These are phyloP conservation scores for Mortierella alpina DNA, from an alignment of 192 early-diverging fungal genomes.

Conservation along the genomic window DNA sequence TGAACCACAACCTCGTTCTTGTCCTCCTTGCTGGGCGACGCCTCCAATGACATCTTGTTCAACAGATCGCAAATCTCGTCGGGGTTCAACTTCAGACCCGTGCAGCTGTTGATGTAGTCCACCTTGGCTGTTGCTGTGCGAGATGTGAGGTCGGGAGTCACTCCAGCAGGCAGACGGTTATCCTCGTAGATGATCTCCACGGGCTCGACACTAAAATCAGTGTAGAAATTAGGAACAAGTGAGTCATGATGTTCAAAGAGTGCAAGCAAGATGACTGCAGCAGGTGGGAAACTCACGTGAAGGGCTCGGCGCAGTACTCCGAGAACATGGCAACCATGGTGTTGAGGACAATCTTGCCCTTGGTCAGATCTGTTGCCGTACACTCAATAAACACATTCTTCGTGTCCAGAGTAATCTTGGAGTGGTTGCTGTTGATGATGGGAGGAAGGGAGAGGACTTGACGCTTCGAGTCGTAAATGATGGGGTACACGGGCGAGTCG, in stretches of 20 bases:
- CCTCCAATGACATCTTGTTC: slow-evolving; percentile 89
- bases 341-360: slow-evolving; percentile 94
- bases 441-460: slow-evolving; percentile 95
- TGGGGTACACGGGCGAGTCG: slow-evolving; percentile 89
- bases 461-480: slow-evolving; percentile 87
- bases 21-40: slow-evolving; percentile 61
- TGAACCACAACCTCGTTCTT: slow-evolving; percentile 74
- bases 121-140: slow-evolving; percentile 78
- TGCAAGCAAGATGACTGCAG: slow-evolving; percentile 4
- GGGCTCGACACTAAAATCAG: slow-evolving; percentile 80
- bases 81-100: slow-evolving; percentile 76
- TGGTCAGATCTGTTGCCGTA: slow-evolving; percentile 96
- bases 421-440: slow-evolving; percentile 98
- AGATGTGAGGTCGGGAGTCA: slow-evolving; percentile 80
- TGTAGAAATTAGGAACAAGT: slow-evolving; percentile 3
- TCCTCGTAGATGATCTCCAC: slow-evolving; percentile 92
- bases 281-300: slow-evolving; percentile 72
- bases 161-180: slow-evolving; percentile 59
- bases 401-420: slow-evolving; percentile 94
- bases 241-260: slow-evolving; percentile 4
- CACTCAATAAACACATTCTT: slow-evolving; percentile 98
- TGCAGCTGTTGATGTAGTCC: slow-evolving; percentile 90
- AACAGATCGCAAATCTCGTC: slow-evolving; percentile 81
- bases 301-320: slow-evolving; percentile 89
- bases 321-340: slow-evolving; percentile 97